Base-by-base conservation (phyloP, 345 rosid genomes). In the Theobroma cacao region DNA sequence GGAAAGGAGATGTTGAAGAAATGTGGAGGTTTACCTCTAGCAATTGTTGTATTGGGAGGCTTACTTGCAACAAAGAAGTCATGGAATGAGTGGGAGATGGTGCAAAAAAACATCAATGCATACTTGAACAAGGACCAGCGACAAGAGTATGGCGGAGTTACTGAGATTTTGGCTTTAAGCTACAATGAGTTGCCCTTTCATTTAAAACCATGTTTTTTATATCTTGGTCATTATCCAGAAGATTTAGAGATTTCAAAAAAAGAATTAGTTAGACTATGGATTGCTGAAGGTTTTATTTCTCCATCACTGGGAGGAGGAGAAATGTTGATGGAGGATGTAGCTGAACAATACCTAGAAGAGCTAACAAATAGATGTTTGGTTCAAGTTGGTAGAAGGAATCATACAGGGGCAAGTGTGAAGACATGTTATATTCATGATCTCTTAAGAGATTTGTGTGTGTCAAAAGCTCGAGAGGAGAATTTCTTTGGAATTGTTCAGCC, bases 181-280 rank as follows among this genome's bases (percentile, higher is more conserved):
- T 47, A 47, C 18, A 47, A 47, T 47, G n/a, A 85, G 9, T n/a
- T 85, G 66, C 88, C 88, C 0, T 77, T 62, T 22, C 68, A 76
- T 15, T 69, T 83, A 70, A 85, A 79, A 20, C 77, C 82, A 4
- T 83, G 88, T 73, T 85, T 85, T 36, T 36, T 78, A 20, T 75
- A 82, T 64, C 14, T 78, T 43, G 64, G 76, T 22, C 48, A 74
- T 3, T 82, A 78, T 48, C 82, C 82, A 1, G 74, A 38, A 71
- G 82, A 73, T 7, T 20, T n/a, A n/a, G n/a, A n/a, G n/a, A n/a
- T n/a, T n/a, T n/a, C n/a, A n/a, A n/a, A n/a, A n/a, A n/a, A n/a
- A 6, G 2, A 18, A 60, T 31, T 82, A 13, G 60, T 82, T 12
- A 40, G 40, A 4, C 15, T 82, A 10, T 78, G 48, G 85, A 55